phyloP scores from a whole-genome alignment of 2,329 filamentous ascomycete species.

The Microsporum ferrugineum region DNA sequence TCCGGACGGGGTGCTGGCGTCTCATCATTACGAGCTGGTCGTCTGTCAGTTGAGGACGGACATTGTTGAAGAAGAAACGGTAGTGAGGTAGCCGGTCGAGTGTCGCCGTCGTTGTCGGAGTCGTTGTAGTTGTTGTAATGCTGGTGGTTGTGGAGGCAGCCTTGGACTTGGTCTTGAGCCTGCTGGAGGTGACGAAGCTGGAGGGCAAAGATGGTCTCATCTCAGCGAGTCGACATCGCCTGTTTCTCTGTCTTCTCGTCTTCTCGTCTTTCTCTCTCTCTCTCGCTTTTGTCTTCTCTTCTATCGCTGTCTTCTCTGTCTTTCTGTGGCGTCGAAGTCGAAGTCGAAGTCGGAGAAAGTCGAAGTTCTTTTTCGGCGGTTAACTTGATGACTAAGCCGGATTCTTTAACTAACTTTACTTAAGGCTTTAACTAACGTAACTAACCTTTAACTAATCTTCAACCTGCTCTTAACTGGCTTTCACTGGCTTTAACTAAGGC shows the following conservation, averaged over 20 bases:
- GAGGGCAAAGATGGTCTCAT: not conserved
- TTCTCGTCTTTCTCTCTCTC: not conserved
- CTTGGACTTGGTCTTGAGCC: not conserved
- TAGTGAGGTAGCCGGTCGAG: not conserved
- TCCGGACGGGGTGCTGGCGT: not conserved
- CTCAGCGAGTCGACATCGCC: not conserved
- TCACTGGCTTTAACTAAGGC: not conserved
- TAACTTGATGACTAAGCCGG: not conserved
- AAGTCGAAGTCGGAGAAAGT: not conserved
- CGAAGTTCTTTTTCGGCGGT: not conserved
- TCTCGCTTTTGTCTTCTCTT: not conserved
- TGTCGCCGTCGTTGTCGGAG: not conserved
- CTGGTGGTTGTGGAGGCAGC: not conserved
- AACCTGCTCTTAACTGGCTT: not conserved
- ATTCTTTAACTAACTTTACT: not conserved
- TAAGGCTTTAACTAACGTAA: not conserved
- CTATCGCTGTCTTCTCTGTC: not conserved
- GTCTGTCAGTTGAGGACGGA: not conserved
- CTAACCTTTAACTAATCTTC: not conserved
- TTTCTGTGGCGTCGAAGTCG: not conserved
- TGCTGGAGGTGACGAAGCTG: not conserved
- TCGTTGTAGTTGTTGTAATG: not conserved
- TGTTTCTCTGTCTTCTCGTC: not conserved
- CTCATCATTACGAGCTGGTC: constrained; percentile 1
- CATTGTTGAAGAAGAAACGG: constrained; percentile 1